These are phyloP conservation scores for Glomus cerebriforme DNA, from an alignment of 192 early-diverging fungal genomes.

Conservation along the genomic window DNA sequence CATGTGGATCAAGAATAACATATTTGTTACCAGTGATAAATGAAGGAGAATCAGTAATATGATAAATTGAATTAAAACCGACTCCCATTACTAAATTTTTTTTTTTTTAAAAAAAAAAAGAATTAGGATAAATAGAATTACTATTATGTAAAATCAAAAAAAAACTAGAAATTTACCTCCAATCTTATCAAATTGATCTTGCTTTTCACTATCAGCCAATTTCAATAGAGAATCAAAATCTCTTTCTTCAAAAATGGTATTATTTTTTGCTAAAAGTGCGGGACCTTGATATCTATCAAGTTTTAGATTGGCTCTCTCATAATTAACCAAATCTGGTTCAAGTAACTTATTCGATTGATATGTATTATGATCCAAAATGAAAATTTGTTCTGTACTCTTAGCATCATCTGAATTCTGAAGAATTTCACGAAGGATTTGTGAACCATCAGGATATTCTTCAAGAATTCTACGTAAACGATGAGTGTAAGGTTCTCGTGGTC, in stretches of 20 bases:
- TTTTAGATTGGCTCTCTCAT: too few species aligned
- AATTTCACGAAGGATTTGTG: slow-evolving; percentile 47
- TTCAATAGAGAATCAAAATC: slow-evolving; percentile 28
- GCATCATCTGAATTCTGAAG: slow-evolving; percentile 42
- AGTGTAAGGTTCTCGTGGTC: slow-evolving; percentile 35
- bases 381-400: not conserved
- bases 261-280: slow-evolving; percentile 27
- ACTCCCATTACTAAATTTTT: not conserved
- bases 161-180: not conserved
- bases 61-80: slow-evolving; percentile 36
- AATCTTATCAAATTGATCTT: slow-evolving; percentile 4
- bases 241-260: slow-evolving; percentile 17
- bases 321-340: too few species aligned
- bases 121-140: too few species aligned
- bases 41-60: slow-evolving; percentile 42
- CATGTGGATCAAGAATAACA: slow-evolving; percentile 43
- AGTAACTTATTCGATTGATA: not conserved
- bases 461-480: slow-evolving; percentile 37
- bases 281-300: slow-evolving; percentile 30
- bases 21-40: slow-evolving; percentile 39
- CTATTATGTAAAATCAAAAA: too few species aligned
- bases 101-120: too few species aligned
- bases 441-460: slow-evolving; percentile 46
- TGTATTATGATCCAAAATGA: not conserved
- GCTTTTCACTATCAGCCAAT: slow-evolving; percentile 35